Evolutionary conservation across 257 asterid species (phyloP).

Genomic region (Lavandula angustifolia): DNA sequence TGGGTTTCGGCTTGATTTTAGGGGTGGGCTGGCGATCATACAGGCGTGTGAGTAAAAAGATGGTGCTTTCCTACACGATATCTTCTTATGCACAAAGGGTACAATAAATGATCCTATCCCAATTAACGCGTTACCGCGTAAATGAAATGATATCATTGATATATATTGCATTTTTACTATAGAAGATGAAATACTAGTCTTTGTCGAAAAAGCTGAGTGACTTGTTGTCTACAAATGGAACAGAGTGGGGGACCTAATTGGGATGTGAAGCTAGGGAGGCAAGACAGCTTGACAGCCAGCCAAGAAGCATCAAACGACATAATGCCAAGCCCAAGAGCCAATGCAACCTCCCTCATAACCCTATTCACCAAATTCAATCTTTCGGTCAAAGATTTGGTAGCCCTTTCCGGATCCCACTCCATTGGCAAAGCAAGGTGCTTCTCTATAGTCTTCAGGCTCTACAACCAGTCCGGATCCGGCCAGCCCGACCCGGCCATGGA

Average conservation of each 20-base stretch:
- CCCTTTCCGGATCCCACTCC: constrained; percentile 96
- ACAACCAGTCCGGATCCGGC: constrained; percentile 91
- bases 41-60: too few relatives aligned
- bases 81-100: too few relatives aligned
- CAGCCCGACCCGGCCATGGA: constrained; percentile 77
- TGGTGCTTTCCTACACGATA: too few relatives aligned
- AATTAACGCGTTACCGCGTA: too few relatives aligned
- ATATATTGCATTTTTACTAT: too few relatives aligned
- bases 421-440: constrained; percentile 85
- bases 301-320: constrained; percentile 68
- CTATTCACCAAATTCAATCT: constrained; percentile 72
- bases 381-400: constrained; percentile 70
- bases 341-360: constrained; percentile 57
- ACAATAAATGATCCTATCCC: too few relatives aligned
- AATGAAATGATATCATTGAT: too few relatives aligned
- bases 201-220: too few relatives aligned
- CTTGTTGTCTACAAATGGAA: background rate
- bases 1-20: too few relatives aligned
- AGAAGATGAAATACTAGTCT: too few relatives aligned
- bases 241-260: constrained; percentile 94
- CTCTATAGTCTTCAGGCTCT: constrained; percentile 79
- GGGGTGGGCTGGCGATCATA: too few relatives aligned
- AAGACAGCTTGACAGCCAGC: constrained; percentile 86
- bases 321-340: constrained; percentile 97
- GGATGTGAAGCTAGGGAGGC: constrained; percentile 83